These are phyloP conservation scores for Stenogyne calaminthoides DNA, from an alignment of 305 asterid species.

Conservation along the genomic window DNA sequence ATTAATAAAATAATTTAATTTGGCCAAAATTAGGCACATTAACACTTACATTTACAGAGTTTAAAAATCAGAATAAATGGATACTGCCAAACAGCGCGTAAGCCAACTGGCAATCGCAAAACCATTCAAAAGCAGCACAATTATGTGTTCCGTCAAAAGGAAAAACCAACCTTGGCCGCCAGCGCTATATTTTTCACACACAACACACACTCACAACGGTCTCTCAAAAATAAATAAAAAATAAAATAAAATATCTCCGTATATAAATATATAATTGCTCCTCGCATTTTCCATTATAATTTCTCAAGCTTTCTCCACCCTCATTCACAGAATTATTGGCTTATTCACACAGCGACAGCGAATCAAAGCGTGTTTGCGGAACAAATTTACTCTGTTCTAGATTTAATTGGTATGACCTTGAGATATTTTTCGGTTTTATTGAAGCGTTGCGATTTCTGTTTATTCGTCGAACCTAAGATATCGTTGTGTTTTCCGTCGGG, in stretches of 20 bases:
- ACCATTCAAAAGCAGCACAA: constrained; percentile 24
- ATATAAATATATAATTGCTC: not conserved
- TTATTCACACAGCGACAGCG: constrained; percentile 18
- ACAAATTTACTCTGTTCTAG: not conserved
- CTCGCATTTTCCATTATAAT: not conserved
- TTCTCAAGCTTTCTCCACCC: not conserved
- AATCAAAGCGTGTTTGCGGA: constrained; percentile 20
- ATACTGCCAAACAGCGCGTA: constrained; percentile 30
- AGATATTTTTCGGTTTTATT: not conserved
- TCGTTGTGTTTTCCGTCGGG: not conserved
- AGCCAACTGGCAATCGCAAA: constrained; percentile 34
- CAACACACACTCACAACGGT: constrained; percentile 19
- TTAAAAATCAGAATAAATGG: constrained; percentile 17
- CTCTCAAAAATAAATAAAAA: not conserved
- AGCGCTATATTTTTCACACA: not conserved
- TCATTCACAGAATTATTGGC: not conserved
- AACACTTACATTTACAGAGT: not conserved
- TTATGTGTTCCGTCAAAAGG: constrained; percentile 21
- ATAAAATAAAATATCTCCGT: not conserved
- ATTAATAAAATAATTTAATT: not conserved
- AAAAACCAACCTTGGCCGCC: not conserved
- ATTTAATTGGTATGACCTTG: not conserved
- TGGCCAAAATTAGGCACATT: not conserved
- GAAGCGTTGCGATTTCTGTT: not conserved
- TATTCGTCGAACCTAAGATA: not conserved